phyloP scores from a whole-genome alignment of 2,329 filamentous ascomycete genomes.

The Pyrenophora seminiperda region DNA sequence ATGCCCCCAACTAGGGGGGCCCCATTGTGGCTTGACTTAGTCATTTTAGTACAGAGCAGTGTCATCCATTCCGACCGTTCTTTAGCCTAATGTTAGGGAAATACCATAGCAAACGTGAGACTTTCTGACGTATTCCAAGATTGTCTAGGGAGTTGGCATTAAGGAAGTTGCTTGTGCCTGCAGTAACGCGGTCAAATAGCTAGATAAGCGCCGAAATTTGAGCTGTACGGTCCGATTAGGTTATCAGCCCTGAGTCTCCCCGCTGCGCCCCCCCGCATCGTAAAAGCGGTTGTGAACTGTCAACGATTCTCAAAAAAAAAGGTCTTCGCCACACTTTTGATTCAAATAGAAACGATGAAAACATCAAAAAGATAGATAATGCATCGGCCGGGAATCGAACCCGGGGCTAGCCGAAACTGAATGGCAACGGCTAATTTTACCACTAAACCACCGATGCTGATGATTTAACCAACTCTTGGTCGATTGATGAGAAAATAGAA shows the following conservation, averaged over 20 bases:
- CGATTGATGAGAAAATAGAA: neutral
- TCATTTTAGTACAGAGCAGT: neutral
- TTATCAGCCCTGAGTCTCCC: neutral
- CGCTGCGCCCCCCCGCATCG: too few species aligned
- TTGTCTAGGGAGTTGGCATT: neutral
- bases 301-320: too few species aligned
- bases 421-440: constrained; percentile 39
- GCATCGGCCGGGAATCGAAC: constrained; percentile 37
- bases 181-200: neutral
- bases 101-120: neutral
- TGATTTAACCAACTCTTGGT: neutral
- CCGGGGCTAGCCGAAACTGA: constrained; percentile 32
- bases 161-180: neutral
- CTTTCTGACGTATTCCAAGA: neutral
- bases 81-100: constrained; percentile 4
- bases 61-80: neutral
- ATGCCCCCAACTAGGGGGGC: neutral
- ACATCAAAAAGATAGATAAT: constrained; percentile 8
- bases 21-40: neutral
- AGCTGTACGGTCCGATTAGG: neutral
- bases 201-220: constrained; percentile 1
- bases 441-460: constrained; percentile 27
- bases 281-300: too few species aligned
- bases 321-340: too few species aligned
- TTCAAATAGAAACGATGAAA: too few species aligned